Conservation (phyloP, 768 basidiomycete species). For the Phylloporus arenicola region DNA sequence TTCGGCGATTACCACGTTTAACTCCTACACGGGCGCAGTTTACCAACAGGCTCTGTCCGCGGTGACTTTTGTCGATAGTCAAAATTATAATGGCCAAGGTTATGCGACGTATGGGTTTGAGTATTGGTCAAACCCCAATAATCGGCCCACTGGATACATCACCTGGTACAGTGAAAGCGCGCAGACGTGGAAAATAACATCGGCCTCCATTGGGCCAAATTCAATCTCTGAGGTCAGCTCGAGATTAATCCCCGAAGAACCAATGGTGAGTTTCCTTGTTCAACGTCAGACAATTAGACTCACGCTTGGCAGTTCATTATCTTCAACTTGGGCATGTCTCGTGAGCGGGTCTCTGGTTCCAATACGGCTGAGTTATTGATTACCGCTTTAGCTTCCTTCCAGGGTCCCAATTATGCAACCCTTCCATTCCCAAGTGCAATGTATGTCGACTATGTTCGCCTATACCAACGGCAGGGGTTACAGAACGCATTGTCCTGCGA, state of each 20-base stretch:
- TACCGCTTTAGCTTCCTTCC: constrained; percentile 53
- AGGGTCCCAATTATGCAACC: constrained; percentile 62
- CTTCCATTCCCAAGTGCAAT: constrained; percentile 74
- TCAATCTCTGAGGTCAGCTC: constrained; percentile 48
- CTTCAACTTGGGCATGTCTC: constrained; percentile 79
- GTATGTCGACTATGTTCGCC: constrained; percentile 85
- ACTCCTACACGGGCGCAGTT: constrained; percentile 63
- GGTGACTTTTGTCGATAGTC: constrained; percentile 48
- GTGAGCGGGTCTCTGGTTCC: constrained; percentile 26
- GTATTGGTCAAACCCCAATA: constrained; percentile 69
- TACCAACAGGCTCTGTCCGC: constrained; percentile 76
- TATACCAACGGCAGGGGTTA: constrained; percentile 77
- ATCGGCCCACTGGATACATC: constrained; percentile 67
- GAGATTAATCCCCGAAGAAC: constrained; percentile 81
- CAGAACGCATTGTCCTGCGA: constrained; percentile 71
- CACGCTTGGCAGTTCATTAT: constrained; percentile 59
- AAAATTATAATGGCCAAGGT: constrained; percentile 49
- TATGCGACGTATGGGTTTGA: constrained; percentile 73
- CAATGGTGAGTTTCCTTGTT: constrained; percentile 60
- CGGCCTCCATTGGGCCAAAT: constrained; percentile 67
- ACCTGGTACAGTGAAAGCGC: constrained; percentile 73
- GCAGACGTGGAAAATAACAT: constrained; percentile 66
- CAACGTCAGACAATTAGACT: neutral
- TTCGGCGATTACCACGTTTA: constrained; percentile 45
- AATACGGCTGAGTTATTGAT: constrained; percentile 1